Evolutionary conservation across 768 basidiomycete genomes (phyloP).

Genomic region (Lactifluus volemus): DNA sequence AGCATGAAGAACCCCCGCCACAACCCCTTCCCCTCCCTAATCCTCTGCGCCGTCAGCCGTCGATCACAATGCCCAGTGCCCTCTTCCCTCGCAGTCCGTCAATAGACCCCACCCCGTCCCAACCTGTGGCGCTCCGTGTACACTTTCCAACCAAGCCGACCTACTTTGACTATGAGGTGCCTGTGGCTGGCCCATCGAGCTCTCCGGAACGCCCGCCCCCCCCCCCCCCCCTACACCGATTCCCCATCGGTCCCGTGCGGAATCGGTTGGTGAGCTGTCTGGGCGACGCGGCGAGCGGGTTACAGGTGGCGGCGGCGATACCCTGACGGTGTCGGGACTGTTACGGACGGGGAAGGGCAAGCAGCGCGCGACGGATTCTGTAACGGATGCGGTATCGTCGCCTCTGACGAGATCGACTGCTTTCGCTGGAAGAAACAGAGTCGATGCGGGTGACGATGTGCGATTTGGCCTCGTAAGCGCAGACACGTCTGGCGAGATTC

Average conservation of each 20-base stretch:
- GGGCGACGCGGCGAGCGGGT: neutral
- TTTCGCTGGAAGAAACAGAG: neutral
- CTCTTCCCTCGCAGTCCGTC: conserved; percentile 68
- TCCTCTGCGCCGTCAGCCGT: conserved; percentile 32
- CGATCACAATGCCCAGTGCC: conserved; percentile 69
- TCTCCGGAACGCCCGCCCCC: neutral
- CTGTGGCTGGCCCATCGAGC: conserved; percentile 4
- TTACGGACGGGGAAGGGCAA: conserved; percentile 24
- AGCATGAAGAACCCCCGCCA: conserved; percentile 20
- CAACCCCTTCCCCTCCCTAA: conserved; percentile 26
- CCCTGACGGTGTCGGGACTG: too few relatives aligned
- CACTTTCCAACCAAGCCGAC: conserved; percentile 27
- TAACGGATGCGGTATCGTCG: neutral
- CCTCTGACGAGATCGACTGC: neutral
- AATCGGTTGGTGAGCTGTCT: neutral
- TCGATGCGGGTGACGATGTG: neutral
- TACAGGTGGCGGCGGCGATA: neutral
- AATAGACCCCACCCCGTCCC: conserved; percentile 33
- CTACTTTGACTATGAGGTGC: conserved; percentile 9
- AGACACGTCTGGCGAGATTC: conserved; percentile 38
- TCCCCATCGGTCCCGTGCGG: neutral
- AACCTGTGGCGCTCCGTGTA: conserved; percentile 29
- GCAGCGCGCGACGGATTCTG: conserved; percentile 11
- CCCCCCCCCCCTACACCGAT: neutral
- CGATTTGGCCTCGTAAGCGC: conserved; percentile 16